Evolutionary conservation across 345 rosid genomes (phyloP), one percentile per base, ranked within the genome.

Genomic region (Eucalyptus tenuipes): DNA sequence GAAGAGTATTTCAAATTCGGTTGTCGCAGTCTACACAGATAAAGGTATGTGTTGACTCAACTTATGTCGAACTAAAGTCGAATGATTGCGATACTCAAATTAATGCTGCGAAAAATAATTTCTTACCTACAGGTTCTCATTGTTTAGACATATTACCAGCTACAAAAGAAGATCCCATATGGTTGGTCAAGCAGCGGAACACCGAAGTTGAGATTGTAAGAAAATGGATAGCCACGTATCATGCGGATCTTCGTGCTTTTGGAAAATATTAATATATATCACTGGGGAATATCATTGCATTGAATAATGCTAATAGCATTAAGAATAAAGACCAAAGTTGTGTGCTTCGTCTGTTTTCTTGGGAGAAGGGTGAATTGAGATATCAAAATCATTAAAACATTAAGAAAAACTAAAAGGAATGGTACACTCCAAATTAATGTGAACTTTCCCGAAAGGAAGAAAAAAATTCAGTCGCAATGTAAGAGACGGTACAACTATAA

Each of bases 1-100:
- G 91, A 89, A 90, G 88, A 87, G 90, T 91, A 89, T 92, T 75
- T 93, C 96, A 44, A 93, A 94, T 17, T 90, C 92, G 53, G 48
- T 94, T 48, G 86, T 88, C 33, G 93, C 93, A 2, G 90, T 92
- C 27, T 50, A 40, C 44, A 91, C 96, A 7, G 59, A 48, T 27
- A 33, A 93, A 7, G 95, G 93, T 93, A 91, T 50, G 24, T 27
- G 29, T 5, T 20, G 5, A 24, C 44, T 49, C 31, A 20, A 55
- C 57, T 15, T 16, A 24, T 33, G 86, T 50, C 20, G 75, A 31
- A n/a, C 40, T 5, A 68, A 68, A 31, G 42, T n/a, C 75, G 16
- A 68, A 68, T 27, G 80, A n/a, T 64, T n/a, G 75, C 18, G 31
- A 29, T 64, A 16, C 8, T n/a, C 11, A 8, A 66, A 31, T 31